Percentiles rank a stretch among this genome's conserved stretches.
Evolutionary conservation across 2,329 filamentous ascomycete species (phyloP).

Genomic region (Diplodia scrobiculata): DNA sequence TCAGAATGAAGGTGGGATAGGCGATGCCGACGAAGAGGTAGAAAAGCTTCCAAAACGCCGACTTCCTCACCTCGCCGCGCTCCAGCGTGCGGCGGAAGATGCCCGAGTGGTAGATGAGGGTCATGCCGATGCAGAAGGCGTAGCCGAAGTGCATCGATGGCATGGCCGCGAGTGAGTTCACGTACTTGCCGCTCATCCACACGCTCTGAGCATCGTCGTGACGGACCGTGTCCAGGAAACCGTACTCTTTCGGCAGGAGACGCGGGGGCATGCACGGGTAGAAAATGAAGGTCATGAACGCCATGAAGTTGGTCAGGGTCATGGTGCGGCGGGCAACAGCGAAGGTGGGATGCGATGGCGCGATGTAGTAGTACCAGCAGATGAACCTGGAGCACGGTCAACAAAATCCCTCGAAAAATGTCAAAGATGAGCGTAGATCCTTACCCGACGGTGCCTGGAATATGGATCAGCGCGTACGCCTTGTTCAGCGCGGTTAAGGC

Average conservation of each 20-base stretch:
- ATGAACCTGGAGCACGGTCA: constrained; percentile 54
- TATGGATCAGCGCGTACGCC: constrained; percentile 62
- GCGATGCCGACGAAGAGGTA: constrained; percentile 53
- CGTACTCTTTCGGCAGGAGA: constrained; percentile 50
- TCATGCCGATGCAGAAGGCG: constrained; percentile 56
- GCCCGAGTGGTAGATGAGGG: constrained; percentile 57
- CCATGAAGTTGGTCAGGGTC: constrained; percentile 57
- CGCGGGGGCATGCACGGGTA: constrained; percentile 58
- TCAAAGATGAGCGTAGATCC: constrained; percentile 30
- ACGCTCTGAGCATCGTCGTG: constrained; percentile 52
- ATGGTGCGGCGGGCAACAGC: constrained; percentile 50
- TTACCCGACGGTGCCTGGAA: constrained; percentile 62
- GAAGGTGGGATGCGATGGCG: constrained; percentile 53
- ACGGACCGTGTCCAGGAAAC: constrained; percentile 52
- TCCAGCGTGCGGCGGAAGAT: constrained; percentile 50
- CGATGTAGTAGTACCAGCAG: constrained; percentile 64
- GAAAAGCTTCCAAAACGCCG: constrained; percentile 47
- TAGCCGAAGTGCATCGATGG: constrained; percentile 59
- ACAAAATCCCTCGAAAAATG: not conserved
- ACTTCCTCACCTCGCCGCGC: constrained; percentile 48
- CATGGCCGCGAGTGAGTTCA: constrained; percentile 53
- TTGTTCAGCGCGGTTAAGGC: constrained; percentile 60
- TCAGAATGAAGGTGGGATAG: constrained; percentile 58
- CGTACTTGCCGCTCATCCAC: constrained; percentile 52
- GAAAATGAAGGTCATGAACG: constrained; percentile 56